phyloP scores from a whole-genome alignment of 768 basidiomycete genomes.

The Phanerochaete sordida region DNA sequence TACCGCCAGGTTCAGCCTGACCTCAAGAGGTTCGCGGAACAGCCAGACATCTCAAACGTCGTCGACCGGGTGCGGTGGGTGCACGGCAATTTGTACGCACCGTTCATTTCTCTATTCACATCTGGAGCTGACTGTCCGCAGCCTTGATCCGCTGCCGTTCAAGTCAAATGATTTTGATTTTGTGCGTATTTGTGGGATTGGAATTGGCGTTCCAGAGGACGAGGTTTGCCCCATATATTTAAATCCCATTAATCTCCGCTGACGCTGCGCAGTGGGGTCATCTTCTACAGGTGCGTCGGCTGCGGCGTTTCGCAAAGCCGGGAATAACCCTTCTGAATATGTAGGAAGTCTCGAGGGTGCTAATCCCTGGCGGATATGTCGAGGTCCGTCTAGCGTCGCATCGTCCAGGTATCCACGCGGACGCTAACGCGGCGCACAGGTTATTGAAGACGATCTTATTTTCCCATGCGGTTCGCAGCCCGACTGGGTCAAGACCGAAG shows the following conservation, averaged over 20 bases:
- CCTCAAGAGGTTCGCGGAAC: constrained; percentile 10
- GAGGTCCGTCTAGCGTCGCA: constrained; percentile 43
- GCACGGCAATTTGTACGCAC: constrained; percentile 60
- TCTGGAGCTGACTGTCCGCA: constrained; percentile 25
- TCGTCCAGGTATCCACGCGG: not conserved
- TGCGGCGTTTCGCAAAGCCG: constrained; percentile 4
- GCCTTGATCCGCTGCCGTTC: constrained; percentile 65
- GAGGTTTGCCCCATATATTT: constrained; percentile 36
- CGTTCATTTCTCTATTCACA: not conserved
- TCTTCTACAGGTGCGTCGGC: constrained; percentile 51
- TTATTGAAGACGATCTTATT: constrained; percentile 71
- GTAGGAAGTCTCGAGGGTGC: constrained; percentile 65
- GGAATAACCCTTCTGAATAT: constrained; percentile 9
- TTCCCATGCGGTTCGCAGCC: constrained; percentile 48
- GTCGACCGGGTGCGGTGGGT: constrained; percentile 59
- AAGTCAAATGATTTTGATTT: constrained; percentile 55
- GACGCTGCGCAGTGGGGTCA: constrained; percentile 49
- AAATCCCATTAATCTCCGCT: not conserved
- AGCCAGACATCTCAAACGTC: constrained; percentile 27
- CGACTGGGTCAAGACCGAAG: not conserved
- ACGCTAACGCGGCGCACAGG: constrained; percentile 30
- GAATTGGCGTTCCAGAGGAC: constrained; percentile 69
- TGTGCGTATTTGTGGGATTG: constrained; percentile 60
- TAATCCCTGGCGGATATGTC: constrained; percentile 57
- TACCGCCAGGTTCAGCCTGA: constrained; percentile 53